Percentiles rank a stretch among this genome's conserved stretches.
Conservation (phyloP, 495 filamentous ascomycete species). For the Trichoderma virens region DNA sequence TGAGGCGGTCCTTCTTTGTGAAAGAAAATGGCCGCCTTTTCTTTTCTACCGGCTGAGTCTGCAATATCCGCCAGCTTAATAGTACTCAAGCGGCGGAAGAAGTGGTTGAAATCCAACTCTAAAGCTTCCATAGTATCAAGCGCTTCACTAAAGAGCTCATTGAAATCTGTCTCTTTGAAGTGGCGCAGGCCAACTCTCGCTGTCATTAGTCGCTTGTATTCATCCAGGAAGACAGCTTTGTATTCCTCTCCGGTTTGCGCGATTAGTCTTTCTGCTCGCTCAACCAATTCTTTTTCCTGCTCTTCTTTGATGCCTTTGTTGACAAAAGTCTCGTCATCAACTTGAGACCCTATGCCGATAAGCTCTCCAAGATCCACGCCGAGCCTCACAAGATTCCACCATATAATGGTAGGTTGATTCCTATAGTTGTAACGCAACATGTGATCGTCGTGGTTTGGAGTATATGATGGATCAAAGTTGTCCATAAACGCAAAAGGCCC, state of each 20-base stretch:
- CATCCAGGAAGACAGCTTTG: conserved; percentile 71
- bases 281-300: conserved; percentile 57
- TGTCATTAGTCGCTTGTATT: conserved; percentile 81
- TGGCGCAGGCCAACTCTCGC: conserved; percentile 64
- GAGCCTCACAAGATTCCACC: conserved; percentile 95
- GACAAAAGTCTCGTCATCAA: conserved; percentile 65
- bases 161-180: conserved; percentile 62
- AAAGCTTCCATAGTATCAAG: conserved; percentile 75
- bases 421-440: conserved; percentile 80
- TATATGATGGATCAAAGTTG: conserved; percentile 89
- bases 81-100: conserved; percentile 68
- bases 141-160: conserved; percentile 64
- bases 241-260: conserved; percentile 72
- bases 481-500: conserved; percentile 96
- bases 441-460: conserved; percentile 93
- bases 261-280: conserved; percentile 77
- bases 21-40: conserved; percentile 61
- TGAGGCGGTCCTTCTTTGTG: conserved; percentile 54
- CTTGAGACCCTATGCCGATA: conserved; percentile 58
- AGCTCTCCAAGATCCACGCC: conserved; percentile 89
- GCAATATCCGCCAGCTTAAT: conserved; percentile 51
- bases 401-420: conserved; percentile 92
- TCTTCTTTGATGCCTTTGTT: conserved; percentile 62
- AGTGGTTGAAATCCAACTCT: conserved; percentile 85
- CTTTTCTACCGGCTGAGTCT: conserved; percentile 49